Evolutionary conservation across 2,329 filamentous ascomycete species (phyloP), one percentile per base, ranked within the genome.

Genomic region (Xylariaceae sp.): DNA sequence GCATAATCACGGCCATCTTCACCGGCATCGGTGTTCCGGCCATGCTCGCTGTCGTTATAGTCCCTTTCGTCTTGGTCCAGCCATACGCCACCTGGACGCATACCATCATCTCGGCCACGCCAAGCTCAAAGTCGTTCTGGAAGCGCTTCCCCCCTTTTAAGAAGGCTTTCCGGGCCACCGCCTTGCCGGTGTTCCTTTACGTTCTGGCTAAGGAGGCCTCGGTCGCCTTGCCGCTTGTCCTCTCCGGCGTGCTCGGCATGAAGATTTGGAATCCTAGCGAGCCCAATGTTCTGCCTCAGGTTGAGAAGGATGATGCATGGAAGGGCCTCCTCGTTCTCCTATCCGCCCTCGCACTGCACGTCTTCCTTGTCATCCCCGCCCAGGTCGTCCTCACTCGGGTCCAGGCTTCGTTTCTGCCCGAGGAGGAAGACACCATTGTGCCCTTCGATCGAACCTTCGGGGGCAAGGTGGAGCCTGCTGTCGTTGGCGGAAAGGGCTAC

Each of bases 401-500:
- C 24, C 88, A 94, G 60, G 88, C 89, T 5, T 90, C 86, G 34
- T 79, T 95, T 52, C 78, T 97, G 3, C 78, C 88, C 1, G 82
- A 87, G 43, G 81, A 86, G 13, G 76, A 88, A 50, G 83, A 94
- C 65, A 80, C 86, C 17, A 85, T 96, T 48, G 81, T 97, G 24
- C 83, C 87, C 21, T 95, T 97, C 55, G 90, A 97, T 69, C 85
- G 88, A 49, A 83, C 82, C 19, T 94, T 94, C 56, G 78, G 75
- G 47, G 86, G 86, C 52, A 83, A 81, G 58, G 77, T 90, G 18
- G 77, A 83, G 48, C 81, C 85, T n/a, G 75, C 77, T 43, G 73
- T 88, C 34, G 69, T 88, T n/a, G 81, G 78, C 43, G 86, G 84
- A 38, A 76, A 72, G 47, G 85, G 86, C 50, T 80, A 77, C 50